Evolutionary conservation across 2,329 filamentous ascomycete species (phyloP).

Genomic region (Cryphonectria nitschkei): DNA sequence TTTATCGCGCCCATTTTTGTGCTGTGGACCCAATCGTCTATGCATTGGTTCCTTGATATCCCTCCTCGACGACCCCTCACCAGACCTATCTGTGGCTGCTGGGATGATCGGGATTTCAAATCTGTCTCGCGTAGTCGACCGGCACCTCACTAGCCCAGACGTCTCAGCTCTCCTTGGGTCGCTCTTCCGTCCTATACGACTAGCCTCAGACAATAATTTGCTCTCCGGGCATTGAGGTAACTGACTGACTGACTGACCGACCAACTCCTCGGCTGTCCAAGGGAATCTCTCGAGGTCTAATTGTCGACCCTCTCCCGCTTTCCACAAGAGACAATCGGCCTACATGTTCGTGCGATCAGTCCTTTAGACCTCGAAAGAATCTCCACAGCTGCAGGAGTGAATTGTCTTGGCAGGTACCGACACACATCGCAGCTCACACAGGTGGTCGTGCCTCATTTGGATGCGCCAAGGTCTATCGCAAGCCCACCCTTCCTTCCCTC

Average conservation of each 20-base stretch:
- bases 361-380: background rate
- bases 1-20: background rate
- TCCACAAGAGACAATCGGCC: background rate
- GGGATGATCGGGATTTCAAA: conserved; percentile 1
- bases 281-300: background rate
- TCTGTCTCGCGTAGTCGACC: background rate
- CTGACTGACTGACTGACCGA: background rate
- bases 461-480: background rate
- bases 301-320: background rate
- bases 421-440: background rate
- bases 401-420: conserved; percentile 20
- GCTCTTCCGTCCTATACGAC: background rate
- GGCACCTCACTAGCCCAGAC: background rate
- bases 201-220: background rate
- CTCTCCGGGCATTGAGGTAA: background rate
- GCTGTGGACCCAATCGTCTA: background rate
- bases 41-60: background rate
- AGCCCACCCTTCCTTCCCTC: background rate
- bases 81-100: background rate
- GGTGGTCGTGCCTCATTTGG: background rate
- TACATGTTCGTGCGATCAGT: background rate
- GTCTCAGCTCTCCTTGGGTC: background rate
- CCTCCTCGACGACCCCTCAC: background rate
- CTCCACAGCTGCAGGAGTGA: background rate
- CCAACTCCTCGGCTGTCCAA: background rate